Base-by-base conservation (phyloP, 371 early-diverging fungal species). In the Mortierella sp. region DNA sequence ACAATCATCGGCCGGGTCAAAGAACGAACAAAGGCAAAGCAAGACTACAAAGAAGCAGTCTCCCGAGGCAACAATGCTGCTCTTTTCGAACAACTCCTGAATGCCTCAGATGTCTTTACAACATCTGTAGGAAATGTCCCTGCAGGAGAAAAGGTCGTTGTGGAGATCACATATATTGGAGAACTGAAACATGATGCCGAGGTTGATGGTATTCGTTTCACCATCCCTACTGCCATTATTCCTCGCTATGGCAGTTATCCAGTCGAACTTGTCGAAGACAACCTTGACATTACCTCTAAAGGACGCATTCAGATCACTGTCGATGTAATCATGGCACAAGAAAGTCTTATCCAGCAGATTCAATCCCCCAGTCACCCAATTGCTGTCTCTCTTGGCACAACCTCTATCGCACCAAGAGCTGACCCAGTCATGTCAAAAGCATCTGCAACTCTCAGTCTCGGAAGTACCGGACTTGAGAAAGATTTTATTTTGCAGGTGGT, bases 151-250 rank as follows among this genome's bases (percentile, higher is more conserved):
- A 70, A 57, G 40, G 77, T 84, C 40, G 70, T 69, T n/a, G 69
- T 88, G 60, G 67, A 72, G 8, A 78, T 88, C 69, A 78, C 77
- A 13, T 87, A 85, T 69, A 64, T 86, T 33, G 65, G 74, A 43
- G 86, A 87, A 40, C 76, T 86, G 62, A 60, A 64, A 33, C 82
- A 84, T 57, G 86, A 88, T 63, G 75, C 74, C 43, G 85, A 85
- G 45, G 58, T 45, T 13, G 85, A 88, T 40, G 76, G 83, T 52
- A 60, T 84, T 38, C 79, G 88, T 22, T 86, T 86, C 67, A 78
- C 75, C 21, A 63, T 86, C 40, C 87, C 87, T 7, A 71, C 86
- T 16, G 53, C 64, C 9, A 69, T 87, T 21, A 33, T 74, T 4
- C 85, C 87, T 9, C 74, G 86, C 43, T 85, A 85, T 63, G 85